Evolutionary conservation across 768 basidiomycete species (phyloP), one percentile per base, ranked within the genome.

Genomic region (Naganishia vishniacii): DNA sequence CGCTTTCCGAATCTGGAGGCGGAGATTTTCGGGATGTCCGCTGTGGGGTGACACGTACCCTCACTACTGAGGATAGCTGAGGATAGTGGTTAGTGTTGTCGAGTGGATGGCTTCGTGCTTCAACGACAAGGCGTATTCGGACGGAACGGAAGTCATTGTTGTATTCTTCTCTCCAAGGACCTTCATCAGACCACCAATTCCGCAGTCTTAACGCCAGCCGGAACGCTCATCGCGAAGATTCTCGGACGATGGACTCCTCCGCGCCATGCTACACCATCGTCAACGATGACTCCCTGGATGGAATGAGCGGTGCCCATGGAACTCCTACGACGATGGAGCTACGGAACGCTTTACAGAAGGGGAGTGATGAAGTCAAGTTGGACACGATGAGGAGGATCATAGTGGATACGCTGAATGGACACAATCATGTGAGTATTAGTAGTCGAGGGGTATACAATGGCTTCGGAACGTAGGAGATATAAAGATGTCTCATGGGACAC

Each of bases 381-480:
- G 92, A 97, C 81, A 89, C 91, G 74, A 85, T 97, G 83, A 84
- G 91, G 76, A 87, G 85, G 81, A 93, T 98, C 79, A 87, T 97
- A 67, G 83, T 91, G 62, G 85, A 88, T 40, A 97, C 91, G 48
- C 86, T 95, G 78, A 97, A 94, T 81, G 94, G 93, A 37, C 91
- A 90, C 78, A 82, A 87, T 67, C 89, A 93, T 81, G 93, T 89
- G 72, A 73, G 85, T 73, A 0, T 7, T 29, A 26, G 15, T 28
- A 18, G 8, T 48, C 46, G 9, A n/a, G 29, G 16, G 11, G 25
- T 53, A n/a, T n/a, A n/a, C n/a, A n/a, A n/a, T n/a, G n/a, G n/a
- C n/a, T n/a, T n/a, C n/a, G n/a, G n/a, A n/a, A 37, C 34, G 34
- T 37, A 37, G 34, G 34, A 37, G n/a, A n/a, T n/a, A n/a, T n/a